Conservation (phyloP, 106 monocot genomes). For the Dioscorea dumetorum region DNA sequence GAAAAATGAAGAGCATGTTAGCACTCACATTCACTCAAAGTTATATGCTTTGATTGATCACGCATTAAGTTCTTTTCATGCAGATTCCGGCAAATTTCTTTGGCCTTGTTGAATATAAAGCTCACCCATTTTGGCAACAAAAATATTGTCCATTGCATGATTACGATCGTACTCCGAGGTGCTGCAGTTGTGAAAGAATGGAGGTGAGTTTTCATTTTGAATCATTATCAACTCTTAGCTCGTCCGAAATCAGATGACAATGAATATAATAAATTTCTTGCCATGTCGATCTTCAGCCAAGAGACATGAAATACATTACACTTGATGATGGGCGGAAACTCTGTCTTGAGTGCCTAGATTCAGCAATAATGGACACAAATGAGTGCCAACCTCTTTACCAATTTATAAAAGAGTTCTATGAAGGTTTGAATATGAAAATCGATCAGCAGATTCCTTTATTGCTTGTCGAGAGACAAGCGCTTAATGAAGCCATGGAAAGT, state of each 20-base stretch:
- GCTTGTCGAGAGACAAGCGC: constrained; percentile 77
- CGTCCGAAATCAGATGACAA: not conserved
- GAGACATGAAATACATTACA: constrained; percentile 54
- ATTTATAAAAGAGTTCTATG: constrained; percentile 84
- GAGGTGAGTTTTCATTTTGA: constrained; percentile 42
- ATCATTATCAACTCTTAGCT: not conserved
- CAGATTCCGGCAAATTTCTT: constrained; percentile 74
- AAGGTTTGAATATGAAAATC: constrained; percentile 93
- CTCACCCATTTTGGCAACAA: constrained; percentile 89
- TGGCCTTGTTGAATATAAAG: constrained; percentile 80
- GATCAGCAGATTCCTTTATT: constrained; percentile 82
- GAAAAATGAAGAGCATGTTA: too few species aligned
- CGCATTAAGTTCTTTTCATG: not conserved
- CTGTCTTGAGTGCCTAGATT: constrained; percentile 86
- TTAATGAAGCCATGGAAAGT: constrained; percentile 94
- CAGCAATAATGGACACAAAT: constrained; percentile 77
- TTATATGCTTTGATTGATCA: not conserved
- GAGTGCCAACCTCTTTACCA: constrained; percentile 90
- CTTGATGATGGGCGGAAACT: constrained; percentile 87
- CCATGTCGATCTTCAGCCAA: constrained; percentile 34
- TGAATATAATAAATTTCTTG: not conserved
- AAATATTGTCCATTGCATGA: constrained; percentile 90
- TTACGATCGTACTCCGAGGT: constrained; percentile 69
- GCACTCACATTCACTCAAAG: not conserved
- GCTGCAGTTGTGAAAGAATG: constrained; percentile 93